Conservation (phyloP, 306 rosid genomes). For the Boehmeria nivea region DNA sequence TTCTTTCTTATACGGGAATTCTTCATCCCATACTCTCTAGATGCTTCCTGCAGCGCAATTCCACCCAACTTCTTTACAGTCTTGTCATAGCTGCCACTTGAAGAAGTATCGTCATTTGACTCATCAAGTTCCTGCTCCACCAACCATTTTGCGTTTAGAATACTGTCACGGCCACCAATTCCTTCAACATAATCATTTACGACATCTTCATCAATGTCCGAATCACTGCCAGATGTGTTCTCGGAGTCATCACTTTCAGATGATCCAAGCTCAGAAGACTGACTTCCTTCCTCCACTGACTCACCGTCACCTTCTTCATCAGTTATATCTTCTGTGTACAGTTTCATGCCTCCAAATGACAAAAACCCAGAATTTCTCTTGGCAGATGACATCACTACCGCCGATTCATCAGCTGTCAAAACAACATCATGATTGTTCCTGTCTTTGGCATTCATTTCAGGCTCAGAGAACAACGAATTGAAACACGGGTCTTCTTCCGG, state of each 20-base stretch:
- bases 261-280: conserved; percentile 33
- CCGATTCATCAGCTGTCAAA: conserved; percentile 33
- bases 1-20: conserved; percentile 47
- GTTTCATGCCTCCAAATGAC: conserved; percentile 75
- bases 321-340: conserved; percentile 76
- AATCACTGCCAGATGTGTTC: conserved; percentile 60
- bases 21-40: conserved; percentile 61
- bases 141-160: conserved; percentile 74
- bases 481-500: conserved; percentile 37
- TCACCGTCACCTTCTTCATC: conserved; percentile 52
- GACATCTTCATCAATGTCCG: conserved; percentile 78
- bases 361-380: conserved; percentile 71
- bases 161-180: conserved; percentile 71
- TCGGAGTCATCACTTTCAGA: conserved; percentile 58
- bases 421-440: conserved; percentile 31
- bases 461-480: conserved; percentile 39
- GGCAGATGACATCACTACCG: conserved; percentile 25
- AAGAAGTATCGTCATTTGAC: conserved; percentile 54
- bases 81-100: conserved; percentile 46
- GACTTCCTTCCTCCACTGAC: conserved; percentile 42
- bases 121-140: conserved; percentile 40
- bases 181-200: conserved; percentile 85
- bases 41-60: conserved; percentile 74
- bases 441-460: conserved; percentile 38
- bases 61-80: conserved; percentile 69